Base-by-base conservation (phyloP, 495 filamentous ascomycete species). In the Aspergillus campestris region DNA sequence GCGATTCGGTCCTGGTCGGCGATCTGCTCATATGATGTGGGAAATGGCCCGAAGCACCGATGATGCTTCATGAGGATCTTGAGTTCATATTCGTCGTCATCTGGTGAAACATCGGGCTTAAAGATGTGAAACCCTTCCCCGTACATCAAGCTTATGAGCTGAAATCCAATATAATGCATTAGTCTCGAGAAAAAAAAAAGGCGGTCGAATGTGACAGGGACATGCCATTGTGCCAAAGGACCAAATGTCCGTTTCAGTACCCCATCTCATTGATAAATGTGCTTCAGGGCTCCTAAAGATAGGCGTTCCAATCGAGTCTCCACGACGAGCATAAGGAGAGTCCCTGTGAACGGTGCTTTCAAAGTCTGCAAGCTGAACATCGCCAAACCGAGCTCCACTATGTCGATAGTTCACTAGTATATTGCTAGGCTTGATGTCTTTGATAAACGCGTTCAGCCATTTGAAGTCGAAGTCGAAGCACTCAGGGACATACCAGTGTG, bases 181-280 rank as follows among this genome's bases (percentile, higher is more conserved):
- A 18, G 31, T 7, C 8, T 35, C 13, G n/a, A n/a, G n/a, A n/a
- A n/a, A 40, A 2, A 27, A 6, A 28, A 3, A 12, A 30, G 29
- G 6, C 34, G 11, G 47, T 3, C 38, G 40, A 31, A 35, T 27
- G 44, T n/a, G n/a, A n/a, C n/a, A n/a, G n/a, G n/a, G n/a, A n/a
- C n/a, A n/a, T 58, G 51, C 59, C 24, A 58, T 61, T 38, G 53
- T 56, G 28, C 68, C 63, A 50, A 71, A 63, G 31, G 66, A 70
- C 70, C 66, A 75, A 44, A 72, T 70, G 44, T 73, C 70, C 6
- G 67, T 69, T 27, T 53, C 29, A 42, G 66, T 62, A 15, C 48
- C 53, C 66, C 55, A 71, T 15, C 32, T 40, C n/a, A 67, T 55
- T 34, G 57, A 52, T 5, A 69, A 44, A 7, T 51, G 55, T 9